phyloP scores from a whole-genome alignment of 805 yeast species.

The Ascoidea tarda region DNA sequence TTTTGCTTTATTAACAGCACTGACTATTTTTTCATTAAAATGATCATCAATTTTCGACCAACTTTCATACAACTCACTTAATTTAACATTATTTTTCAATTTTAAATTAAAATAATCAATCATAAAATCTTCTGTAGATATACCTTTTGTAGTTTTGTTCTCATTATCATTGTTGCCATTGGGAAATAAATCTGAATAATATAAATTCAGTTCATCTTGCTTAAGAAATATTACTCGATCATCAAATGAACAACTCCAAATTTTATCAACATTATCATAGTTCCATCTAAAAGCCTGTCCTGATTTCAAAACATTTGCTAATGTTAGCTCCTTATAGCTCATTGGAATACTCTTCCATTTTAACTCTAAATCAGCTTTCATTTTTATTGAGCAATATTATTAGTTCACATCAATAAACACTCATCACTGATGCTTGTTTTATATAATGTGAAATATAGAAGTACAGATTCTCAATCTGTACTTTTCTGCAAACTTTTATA shows the following conservation, averaged over 20 bases:
- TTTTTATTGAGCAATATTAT: too few relatives aligned
- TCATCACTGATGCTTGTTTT: too few relatives aligned
- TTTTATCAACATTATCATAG: constrained; percentile 27
- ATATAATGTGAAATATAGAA: too few relatives aligned
- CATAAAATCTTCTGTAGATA: constrained; percentile 20
- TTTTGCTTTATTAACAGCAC: constrained; percentile 9
- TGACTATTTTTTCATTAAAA: constrained; percentile 20
- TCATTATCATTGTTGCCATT: constrained; percentile 6
- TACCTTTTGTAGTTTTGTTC: neutral
- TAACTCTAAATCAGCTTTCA: constrained; percentile 1
- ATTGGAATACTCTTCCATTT: constrained; percentile 12
- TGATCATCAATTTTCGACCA: constrained; percentile 49
- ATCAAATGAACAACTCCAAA: constrained; percentile 52
- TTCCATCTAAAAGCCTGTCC: constrained; percentile 84
- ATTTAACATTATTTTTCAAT: constrained; percentile 23
- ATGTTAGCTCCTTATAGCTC: constrained; percentile 31
- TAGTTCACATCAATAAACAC: too few relatives aligned
- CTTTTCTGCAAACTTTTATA: too few relatives aligned
- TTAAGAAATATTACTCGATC: constrained; percentile 49
- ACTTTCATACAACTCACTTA: constrained; percentile 35
- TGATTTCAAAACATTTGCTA: constrained; percentile 57
- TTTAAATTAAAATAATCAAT: constrained; percentile 55
- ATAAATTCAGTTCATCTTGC: constrained; percentile 38
- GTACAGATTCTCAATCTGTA: too few relatives aligned
- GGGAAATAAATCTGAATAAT: constrained; percentile 33